Evolutionary conservation across 441 rosid species (phyloP), one percentile per base, ranked within the genome.

Genomic region (Iberis amara): DNA sequence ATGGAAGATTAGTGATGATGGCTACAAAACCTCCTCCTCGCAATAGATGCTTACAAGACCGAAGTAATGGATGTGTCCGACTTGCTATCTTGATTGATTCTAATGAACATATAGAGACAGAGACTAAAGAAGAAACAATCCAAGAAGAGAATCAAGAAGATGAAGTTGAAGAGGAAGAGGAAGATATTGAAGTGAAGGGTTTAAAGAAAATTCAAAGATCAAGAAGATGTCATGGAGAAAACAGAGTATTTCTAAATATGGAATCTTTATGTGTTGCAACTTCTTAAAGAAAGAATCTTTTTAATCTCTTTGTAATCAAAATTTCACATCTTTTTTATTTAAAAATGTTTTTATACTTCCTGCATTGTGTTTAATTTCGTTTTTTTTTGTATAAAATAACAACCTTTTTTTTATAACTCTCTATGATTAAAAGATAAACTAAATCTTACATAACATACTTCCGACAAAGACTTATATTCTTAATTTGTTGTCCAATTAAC

Each of bases 31-130:
- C 64, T 48, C 79, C 78, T 7, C 64, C 78, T 0, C 45, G 27
- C 0, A 65, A 42, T 47, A 15, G 76, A 12, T 51, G 68, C 54
- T 74, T 82, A 55, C 79, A 69, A 28, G 91, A 86, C 45, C 59
- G 97, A 62, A 76, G 77, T 73, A 54, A 79, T 31, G 95, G 97
- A 67, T 85, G 90, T 65, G 86, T 89, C 13, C 55, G 80, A 8
- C 75, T 89, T 0, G 28, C 55, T 30, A 39, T 85, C 52, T 73
- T 75, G 70, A 58, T 66, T 62, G 70, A 70, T 36, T 58, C 68
- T 36, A 36, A 46, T 38, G 78, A 73, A 52, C 26, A 18, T 8
- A 59, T 11, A 4, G 64, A 57, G 55, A 3, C 43, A 13, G 64
- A 51, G 64, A 44, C 10, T 52, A 14, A 40, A 18, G 65, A 61